phyloP scores from a whole-genome alignment of 495 filamentous ascomycete genomes.

The Hypoxylon lienhwacheense region DNA sequence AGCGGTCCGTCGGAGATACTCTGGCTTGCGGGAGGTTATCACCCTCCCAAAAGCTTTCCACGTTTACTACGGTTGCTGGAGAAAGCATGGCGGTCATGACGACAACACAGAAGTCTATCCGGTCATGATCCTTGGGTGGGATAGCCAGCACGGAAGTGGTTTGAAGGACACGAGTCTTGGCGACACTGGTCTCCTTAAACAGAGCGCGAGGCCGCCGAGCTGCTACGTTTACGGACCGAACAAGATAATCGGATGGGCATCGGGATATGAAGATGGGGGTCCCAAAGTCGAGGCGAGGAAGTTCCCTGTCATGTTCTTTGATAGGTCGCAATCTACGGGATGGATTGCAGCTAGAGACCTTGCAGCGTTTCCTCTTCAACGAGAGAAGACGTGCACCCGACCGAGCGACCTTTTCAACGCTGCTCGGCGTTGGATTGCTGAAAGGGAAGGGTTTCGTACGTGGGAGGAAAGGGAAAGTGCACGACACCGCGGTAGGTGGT shows the following conservation, averaged over 20 bases:
- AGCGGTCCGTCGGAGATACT: not conserved
- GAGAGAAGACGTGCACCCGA: not conserved
- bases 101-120: slow-evolving; percentile 36
- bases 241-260: slow-evolving; percentile 45
- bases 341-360: slow-evolving; percentile 33
- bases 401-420: slow-evolving; percentile 29
- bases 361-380: slow-evolving; percentile 28
- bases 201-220: slow-evolving; percentile 29
- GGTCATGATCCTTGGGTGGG: slow-evolving; percentile 47
- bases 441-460: slow-evolving; percentile 28
- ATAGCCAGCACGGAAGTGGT: slow-evolving; percentile 40
- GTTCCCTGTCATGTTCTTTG: slow-evolving; percentile 50
- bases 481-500: slow-evolving; percentile 4
- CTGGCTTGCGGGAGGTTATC: slow-evolving; percentile 1
- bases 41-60: slow-evolving; percentile 32
- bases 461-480: slow-evolving; percentile 31
- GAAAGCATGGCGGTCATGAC: slow-evolving; percentile 5
- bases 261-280: slow-evolving; percentile 46
- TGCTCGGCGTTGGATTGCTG: slow-evolving; percentile 37
- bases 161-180: slow-evolving; percentile 35
- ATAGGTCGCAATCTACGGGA: slow-evolving; percentile 24
- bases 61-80: slow-evolving; percentile 44
- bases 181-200: slow-evolving; percentile 39
- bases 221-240: slow-evolving; percentile 41
- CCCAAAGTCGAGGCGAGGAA: slow-evolving; percentile 37